These are phyloP conservation scores for Pulveroboletus sp. DNA, from an alignment of 768 basidiomycete species.

Conservation along the genomic window DNA sequence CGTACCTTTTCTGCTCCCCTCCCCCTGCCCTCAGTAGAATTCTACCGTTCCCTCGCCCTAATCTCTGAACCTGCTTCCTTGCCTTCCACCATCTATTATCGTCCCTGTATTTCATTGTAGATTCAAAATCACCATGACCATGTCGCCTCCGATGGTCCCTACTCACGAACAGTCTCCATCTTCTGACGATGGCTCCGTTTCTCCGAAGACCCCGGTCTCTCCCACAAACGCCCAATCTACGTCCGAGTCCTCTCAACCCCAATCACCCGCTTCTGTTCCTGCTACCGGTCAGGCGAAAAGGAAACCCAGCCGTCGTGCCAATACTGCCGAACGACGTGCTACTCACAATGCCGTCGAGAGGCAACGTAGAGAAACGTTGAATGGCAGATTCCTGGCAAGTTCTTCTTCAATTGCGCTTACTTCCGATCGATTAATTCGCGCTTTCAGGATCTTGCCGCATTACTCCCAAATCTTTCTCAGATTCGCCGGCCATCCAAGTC, in stretches of 20 bases:
- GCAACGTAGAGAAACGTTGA: conserved; percentile 87
- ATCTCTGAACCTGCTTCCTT: conserved; percentile 9
- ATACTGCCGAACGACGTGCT: conserved; percentile 93
- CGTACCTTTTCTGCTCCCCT: conserved; percentile 33
- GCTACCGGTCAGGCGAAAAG: conserved; percentile 51
- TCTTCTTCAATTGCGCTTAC: conserved; percentile 8
- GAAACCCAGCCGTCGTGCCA: conserved; percentile 84
- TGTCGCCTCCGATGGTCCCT: conserved; percentile 39
- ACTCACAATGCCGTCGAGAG: conserved; percentile 98
- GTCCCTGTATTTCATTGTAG: conserved; percentile 14
- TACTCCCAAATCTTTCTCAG: conserved; percentile 86
- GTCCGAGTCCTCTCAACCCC: conserved; percentile 22
- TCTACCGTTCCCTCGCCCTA: conserved; percentile 14
- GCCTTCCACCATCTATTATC: conserved; percentile 2
- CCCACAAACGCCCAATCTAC: conserved; percentile 32
- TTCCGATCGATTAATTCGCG: conserved; percentile 13
- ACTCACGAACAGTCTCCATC: conserved; percentile 37
- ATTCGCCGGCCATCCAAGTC: conserved; percentile 95
- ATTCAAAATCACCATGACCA: conserved; percentile 24
- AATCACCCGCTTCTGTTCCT: conserved; percentile 22
- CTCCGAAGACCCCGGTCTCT: conserved; percentile 47
- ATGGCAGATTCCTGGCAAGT: conserved; percentile 82
- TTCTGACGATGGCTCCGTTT: conserved; percentile 40
- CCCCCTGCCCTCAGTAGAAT: conserved; percentile 19
- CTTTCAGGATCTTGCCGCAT: conserved; percentile 76